Conservation (phyloP, 73 alveolate species). For the Symbiodinium pilosum region DNA sequence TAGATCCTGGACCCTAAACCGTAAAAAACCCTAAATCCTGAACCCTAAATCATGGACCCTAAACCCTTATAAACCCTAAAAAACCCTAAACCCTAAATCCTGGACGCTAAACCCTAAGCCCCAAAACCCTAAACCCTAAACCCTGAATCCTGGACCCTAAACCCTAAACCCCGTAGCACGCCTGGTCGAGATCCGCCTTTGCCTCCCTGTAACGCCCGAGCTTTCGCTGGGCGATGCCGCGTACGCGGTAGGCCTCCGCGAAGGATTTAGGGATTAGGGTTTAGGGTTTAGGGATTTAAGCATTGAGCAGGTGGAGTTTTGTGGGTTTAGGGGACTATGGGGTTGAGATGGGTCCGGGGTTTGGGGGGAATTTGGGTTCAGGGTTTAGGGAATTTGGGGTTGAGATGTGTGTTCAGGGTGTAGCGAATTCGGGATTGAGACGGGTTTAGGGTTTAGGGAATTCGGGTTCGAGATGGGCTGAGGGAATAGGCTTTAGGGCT, state of each 20-base stretch:
- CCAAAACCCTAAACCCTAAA: background rate
- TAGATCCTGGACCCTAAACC: too few relatives aligned
- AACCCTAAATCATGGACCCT: background rate
- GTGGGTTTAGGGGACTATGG: background rate
- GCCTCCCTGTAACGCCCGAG: slow-evolving; percentile 48
- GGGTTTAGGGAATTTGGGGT: background rate
- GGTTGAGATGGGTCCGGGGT: background rate
- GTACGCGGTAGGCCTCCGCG: slow-evolving; percentile 46
- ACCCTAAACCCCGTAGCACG: too few relatives aligned
- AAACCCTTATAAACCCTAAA: background rate
- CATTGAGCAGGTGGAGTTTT: background rate
- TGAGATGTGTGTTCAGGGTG: background rate
- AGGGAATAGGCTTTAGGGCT: too few relatives aligned
- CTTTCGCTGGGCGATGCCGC: slow-evolving; percentile 59
- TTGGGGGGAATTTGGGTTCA: background rate
- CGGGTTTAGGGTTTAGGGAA: background rate
- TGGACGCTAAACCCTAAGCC: background rate
- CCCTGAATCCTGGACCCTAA: background rate
- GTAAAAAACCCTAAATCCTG: background rate
- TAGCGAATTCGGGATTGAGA: too few relatives aligned
- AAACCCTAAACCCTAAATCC: background rate
- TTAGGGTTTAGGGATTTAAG: background rate
- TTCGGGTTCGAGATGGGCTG: background rate
- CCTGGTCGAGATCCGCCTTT: slow-evolving; percentile 56
- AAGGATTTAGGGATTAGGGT: background rate